A percentile compares a stretch with the other conserved stretches of the same genome.
Conservation (phyloP, 768 basidiomycete species). For the Asterophora lycoperdoides region DNA sequence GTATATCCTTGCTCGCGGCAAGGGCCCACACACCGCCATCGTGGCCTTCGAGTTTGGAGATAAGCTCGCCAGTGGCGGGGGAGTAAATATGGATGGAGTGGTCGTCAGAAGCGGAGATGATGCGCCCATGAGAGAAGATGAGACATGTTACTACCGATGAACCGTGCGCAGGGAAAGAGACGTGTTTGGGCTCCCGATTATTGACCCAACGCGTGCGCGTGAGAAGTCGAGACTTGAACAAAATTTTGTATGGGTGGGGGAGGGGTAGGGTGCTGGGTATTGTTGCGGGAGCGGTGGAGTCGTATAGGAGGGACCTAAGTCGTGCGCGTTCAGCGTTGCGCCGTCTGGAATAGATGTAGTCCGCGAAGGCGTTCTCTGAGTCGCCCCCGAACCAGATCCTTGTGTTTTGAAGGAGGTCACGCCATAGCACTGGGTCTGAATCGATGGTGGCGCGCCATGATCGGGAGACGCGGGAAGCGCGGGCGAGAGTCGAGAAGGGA, state of each 20-base stretch:
- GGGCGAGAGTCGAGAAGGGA: slow-evolving; percentile 75
- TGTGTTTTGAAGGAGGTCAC: slow-evolving; percentile 76
- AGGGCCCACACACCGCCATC: slow-evolving; percentile 97
- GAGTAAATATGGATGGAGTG: slow-evolving; percentile 95
- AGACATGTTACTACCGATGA: slow-evolving; percentile 93
- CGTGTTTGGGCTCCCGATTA: slow-evolving; percentile 66
- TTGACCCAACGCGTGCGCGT: slow-evolving; percentile 78
- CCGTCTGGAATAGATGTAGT: slow-evolving; percentile 62
- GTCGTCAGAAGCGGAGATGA: slow-evolving; percentile 96
- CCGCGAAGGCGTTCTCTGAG: slow-evolving; percentile 76
- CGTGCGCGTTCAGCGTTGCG: slow-evolving; percentile 35
- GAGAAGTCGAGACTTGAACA: slow-evolving; percentile 88
- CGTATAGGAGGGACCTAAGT: slow-evolving; percentile 1
- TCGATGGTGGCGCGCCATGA: slow-evolving; percentile 93
- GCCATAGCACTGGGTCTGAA: slow-evolving; percentile 86
- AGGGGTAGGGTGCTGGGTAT: slow-evolving; percentile 52
- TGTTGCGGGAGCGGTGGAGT: background rate
- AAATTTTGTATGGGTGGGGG: slow-evolving; percentile 85
- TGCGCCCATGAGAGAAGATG: slow-evolving; percentile 89
- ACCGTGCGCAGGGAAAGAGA: slow-evolving; percentile 85
- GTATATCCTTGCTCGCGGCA: slow-evolving; percentile 80
- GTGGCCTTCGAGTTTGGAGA: slow-evolving; percentile 79
- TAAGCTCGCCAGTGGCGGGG: slow-evolving; percentile 73
- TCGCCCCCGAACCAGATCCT: slow-evolving; percentile 89
- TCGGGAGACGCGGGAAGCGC: slow-evolving; percentile 84